Percentiles rank a stretch among this genome's conserved stretches.
phyloP scores from a whole-genome alignment of 352 stramenopile species.

The Stramenopiles sp. region DNA sequence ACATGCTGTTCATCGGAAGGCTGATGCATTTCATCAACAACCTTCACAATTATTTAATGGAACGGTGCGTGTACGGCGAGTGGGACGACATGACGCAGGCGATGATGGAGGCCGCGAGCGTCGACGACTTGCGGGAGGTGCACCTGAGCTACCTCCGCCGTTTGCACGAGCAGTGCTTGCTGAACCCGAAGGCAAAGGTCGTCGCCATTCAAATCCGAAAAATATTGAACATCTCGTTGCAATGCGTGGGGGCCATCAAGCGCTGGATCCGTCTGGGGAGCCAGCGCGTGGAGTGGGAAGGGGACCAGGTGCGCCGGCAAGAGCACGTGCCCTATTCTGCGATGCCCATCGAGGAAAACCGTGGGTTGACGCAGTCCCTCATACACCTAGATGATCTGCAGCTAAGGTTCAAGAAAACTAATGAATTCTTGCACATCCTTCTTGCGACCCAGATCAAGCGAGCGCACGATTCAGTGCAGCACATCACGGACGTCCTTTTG shows the following conservation, averaged over 20 bases:
- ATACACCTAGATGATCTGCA: background rate
- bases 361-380: background rate
- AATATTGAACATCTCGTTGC: background rate
- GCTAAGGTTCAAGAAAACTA: background rate
- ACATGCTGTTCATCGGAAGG: background rate
- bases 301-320: background rate
- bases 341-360: background rate
- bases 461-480: background rate
- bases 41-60: background rate
- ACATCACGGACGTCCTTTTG: background rate
- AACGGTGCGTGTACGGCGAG: background rate
- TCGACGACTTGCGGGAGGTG: background rate
- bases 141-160: background rate
- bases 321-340: background rate
- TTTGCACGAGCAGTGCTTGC: background rate
- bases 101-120: background rate
- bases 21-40: background rate
- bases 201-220: background rate
- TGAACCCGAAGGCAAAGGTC: background rate
- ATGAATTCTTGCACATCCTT: background rate
- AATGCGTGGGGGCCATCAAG: background rate
- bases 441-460: background rate
- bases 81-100: background rate
- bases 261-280: background rate
- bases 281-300: background rate